phyloP scores from a whole-genome alignment of 208 protist genomes.

The Blechomonas ayalai region DNA sequence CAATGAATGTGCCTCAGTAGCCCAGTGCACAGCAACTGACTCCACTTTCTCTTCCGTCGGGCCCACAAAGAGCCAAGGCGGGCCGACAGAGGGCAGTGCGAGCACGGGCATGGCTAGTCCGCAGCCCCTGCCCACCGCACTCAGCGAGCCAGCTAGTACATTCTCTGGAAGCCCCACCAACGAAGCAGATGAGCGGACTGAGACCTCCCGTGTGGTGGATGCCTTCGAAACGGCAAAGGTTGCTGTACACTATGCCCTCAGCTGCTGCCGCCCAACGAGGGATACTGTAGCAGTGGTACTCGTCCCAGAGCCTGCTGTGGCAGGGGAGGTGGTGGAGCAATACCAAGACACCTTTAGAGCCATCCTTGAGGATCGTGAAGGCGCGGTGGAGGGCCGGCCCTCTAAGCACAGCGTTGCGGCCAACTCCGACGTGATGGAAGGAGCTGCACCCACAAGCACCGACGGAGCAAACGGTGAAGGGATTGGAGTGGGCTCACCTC shows the following conservation, averaged over 20 bases:
- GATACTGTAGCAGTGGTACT: constrained; percentile 6
- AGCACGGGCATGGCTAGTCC: too few species aligned
- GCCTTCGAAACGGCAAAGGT: constrained; percentile 5
- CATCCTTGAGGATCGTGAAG: constrained; percentile 6
- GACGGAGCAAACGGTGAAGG: not conserved
- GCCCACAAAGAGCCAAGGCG: too few species aligned
- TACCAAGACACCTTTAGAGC: constrained; percentile 15
- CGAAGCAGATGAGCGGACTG: not conserved
- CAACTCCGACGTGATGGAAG: not conserved
- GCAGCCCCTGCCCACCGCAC: too few species aligned
- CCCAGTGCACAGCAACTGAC: too few species aligned
- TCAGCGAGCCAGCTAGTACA: too few species aligned
- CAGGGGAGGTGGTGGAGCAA: constrained; percentile 1
- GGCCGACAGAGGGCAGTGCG: not conserved
- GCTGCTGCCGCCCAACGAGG: not conserved
- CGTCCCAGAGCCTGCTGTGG: constrained; percentile 2
- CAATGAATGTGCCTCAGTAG: too few species aligned
- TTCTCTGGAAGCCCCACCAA: too few species aligned
- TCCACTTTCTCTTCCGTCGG: too few species aligned
- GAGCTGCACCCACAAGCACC: not conserved
- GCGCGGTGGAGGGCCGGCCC: constrained; percentile 4
- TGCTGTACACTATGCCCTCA: constrained; percentile 11
- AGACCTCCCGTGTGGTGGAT: not conserved
- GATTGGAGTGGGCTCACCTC: not conserved
- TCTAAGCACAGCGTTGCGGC: not conserved